Conservation (phyloP, 129 eudicot genomes). For the Kitagawia praeruptora region DNA sequence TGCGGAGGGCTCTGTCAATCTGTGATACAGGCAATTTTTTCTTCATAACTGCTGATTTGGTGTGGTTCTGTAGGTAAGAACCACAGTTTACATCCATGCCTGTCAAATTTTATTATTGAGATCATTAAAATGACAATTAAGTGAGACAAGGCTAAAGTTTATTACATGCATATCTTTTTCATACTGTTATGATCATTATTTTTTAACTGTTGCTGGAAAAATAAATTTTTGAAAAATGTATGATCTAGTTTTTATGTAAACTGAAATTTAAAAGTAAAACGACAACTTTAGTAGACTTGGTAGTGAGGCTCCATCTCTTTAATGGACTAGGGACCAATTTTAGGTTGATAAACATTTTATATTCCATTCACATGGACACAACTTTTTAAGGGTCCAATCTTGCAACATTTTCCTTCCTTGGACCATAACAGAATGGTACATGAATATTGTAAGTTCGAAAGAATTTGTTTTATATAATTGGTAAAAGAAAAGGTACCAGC, state of each 20-base stretch:
- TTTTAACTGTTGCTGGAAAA: too few relatives aligned
- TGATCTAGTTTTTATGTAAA: neutral
- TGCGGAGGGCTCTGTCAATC: conserved; percentile 78
- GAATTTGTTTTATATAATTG: neutral
- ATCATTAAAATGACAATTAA: neutral
- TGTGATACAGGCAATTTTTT: conserved; percentile 47
- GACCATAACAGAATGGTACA: neutral
- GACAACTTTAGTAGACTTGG: neutral
- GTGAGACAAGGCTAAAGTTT: neutral
- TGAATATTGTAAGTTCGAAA: neutral
- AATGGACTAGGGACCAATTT: neutral
- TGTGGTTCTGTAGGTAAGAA: conserved; percentile 47
- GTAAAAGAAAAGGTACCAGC: conserved; percentile 48
- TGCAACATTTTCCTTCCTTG: neutral
- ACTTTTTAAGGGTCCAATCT: conserved; percentile 25
- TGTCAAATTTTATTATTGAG: conserved; percentile 11
- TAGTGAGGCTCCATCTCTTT: neutral
- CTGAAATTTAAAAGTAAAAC: neutral
- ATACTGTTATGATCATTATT: too few relatives aligned
- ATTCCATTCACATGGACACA: conserved; percentile 14
- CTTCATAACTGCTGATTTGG: conserved; percentile 76
- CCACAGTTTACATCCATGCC: conserved; percentile 98
- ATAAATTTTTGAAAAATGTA: too few relatives aligned
- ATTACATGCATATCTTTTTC: too few relatives aligned
- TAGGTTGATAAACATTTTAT: neutral